Base-by-base conservation (phyloP, 306 rosid genomes). In the Carpinus viminea region DNA sequence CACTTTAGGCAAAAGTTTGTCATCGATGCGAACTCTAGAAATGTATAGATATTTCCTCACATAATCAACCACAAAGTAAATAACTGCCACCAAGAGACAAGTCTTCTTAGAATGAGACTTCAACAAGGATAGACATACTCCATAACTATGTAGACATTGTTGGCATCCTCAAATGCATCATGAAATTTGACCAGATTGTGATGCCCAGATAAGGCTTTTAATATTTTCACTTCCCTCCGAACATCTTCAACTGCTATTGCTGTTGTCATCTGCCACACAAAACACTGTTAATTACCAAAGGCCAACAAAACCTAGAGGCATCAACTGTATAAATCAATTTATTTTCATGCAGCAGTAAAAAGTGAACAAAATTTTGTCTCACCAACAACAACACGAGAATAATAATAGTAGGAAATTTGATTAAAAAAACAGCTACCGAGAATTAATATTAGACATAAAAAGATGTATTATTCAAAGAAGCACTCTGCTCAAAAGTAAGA, bases 191-290 rank as follows among this genome's bases (percentile, higher is more conserved):
- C 91, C 87, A 95, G 80, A 86, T 95, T 92, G 78, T 38, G 84
- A 80, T 95, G 98, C 73, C 97, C 98, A 66, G 98, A 88, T 85
- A 95, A 87, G 74, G 90, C 93, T 81, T 91, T 95, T 91, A 95
- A 86, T 87, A 95, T 92, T 82, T 91, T 92, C 86, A 92, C 98
- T 87, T 95, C 98, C 88, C 98, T 89, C 31, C 98, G 89, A 61
- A 91, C 97, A 87, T 95, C 98, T 86, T 95, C 98, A 73, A 95
- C 88, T 43, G 96, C 93, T 86, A 95, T 91, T 21, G 98, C 95
- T 0, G 98, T 88, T 53, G 95, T 90, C 98, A 95, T 92, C 98
- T 95, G 98, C 81, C 64, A 83, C 64, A 61, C 31, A 86, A 74
- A 78, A 86, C 68, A 47, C 57, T 47, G 53, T 85, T 76, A 78